Evolutionary conservation across 1,284 basidiomycete species (phyloP).

Genomic region (Tetrapyrgos nigripes): DNA sequence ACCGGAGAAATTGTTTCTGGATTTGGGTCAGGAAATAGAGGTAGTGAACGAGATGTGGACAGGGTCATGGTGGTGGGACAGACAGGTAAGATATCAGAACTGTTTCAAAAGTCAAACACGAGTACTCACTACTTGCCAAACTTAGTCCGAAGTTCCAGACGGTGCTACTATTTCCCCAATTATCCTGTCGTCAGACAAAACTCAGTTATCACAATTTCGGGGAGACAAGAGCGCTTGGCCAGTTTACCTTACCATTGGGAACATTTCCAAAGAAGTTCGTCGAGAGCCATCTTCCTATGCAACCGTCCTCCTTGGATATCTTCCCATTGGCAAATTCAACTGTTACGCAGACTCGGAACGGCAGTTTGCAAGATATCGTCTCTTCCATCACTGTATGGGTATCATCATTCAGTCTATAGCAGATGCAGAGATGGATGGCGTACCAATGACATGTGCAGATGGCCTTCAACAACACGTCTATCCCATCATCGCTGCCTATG

Average conservation of each 20-base stretch:
- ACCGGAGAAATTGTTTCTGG: too few relatives aligned
- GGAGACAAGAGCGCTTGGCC: slow-evolving; percentile 36
- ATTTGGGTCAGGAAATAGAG: too few relatives aligned
- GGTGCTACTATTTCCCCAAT: slow-evolving; percentile 67
- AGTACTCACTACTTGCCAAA: too few relatives aligned
- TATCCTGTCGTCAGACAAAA: slow-evolving; percentile 44
- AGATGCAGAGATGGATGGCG: slow-evolving; percentile 24
- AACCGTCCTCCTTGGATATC: slow-evolving; percentile 30
- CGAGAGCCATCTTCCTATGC: slow-evolving; percentile 21
- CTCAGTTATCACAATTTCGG: slow-evolving; percentile 32
- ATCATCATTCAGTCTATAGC: slow-evolving; percentile 23
- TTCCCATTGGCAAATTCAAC: slow-evolving; percentile 27
- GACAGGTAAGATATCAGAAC: too few relatives aligned
- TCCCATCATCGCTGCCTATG: slow-evolving; percentile 27
- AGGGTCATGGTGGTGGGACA: too few relatives aligned
- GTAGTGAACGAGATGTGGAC: too few relatives aligned
- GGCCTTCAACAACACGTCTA: slow-evolving; percentile 17
- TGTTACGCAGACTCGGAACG: slow-evolving; percentile 17
- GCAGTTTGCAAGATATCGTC: slow-evolving; percentile 15
- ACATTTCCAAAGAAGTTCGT: slow-evolving; percentile 22
- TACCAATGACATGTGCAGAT: slow-evolving; percentile 29
- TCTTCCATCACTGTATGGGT: slow-evolving; percentile 34
- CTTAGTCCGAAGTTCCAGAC: slow-evolving; percentile 28
- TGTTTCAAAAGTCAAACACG: too few relatives aligned
- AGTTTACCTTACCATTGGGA: slow-evolving; percentile 36